Conservation (phyloP, 2,329 filamentous ascomycete genomes). For the Fusarium irregulare region DNA sequence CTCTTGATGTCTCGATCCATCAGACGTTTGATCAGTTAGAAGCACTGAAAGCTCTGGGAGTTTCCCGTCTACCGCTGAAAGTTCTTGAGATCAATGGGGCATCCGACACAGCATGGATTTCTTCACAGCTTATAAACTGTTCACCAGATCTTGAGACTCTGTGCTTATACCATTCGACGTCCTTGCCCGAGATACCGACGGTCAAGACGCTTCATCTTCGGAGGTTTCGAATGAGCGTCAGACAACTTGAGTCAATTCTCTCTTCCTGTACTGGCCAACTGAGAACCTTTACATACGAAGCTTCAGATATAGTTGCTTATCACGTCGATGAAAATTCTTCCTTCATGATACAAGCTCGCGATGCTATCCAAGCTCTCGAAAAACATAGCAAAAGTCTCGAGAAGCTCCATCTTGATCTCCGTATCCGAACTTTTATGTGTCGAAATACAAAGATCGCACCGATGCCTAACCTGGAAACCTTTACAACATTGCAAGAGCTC, state of each 20-base stretch:
- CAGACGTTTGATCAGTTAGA: background rate
- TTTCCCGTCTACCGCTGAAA: conserved; percentile 8
- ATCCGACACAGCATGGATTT: background rate
- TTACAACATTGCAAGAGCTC: conserved; percentile 16
- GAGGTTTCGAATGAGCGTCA: background rate
- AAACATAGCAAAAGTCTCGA: conserved; percentile 7
- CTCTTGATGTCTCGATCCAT: background rate
- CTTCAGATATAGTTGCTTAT: background rate
- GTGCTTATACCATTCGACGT: background rate
- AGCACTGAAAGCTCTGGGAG: conserved; percentile 5
- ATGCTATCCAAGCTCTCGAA: conserved; percentile 10
- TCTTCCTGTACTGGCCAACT: conserved; percentile 3
- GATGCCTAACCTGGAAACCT: conserved; percentile 9
- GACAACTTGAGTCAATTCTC: background rate
- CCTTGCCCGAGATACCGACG: conserved; percentile 3
- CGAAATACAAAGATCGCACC: background rate
- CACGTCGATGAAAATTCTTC: background rate
- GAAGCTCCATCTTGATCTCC: conserved; percentile 26
- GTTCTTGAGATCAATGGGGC: background rate
- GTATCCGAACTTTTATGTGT: background rate
- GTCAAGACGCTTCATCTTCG: conserved; percentile 12
- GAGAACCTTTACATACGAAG: conserved; percentile 22
- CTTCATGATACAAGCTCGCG: conserved; percentile 9
- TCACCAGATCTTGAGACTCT: conserved; percentile 16
- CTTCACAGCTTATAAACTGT: background rate